These are phyloP conservation scores for Eucalyptus shirleyi DNA, from an alignment of 345 rosid species.

Conservation along the genomic window DNA sequence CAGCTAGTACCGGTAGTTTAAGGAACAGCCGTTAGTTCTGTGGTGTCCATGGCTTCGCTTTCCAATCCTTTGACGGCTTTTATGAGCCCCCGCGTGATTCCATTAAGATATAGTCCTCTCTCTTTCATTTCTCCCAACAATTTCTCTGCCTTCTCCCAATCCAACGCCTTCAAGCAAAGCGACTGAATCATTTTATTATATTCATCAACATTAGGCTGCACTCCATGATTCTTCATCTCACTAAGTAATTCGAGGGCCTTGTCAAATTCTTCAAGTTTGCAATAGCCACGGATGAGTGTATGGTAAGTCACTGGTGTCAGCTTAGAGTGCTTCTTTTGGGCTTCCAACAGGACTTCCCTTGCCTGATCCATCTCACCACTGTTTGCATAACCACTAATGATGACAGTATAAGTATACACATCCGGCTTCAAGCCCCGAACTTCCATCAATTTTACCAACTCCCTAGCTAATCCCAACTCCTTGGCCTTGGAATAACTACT, in stretches of 20 bases:
- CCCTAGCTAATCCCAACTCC: conserved; percentile 44
- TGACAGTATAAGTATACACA: conserved; percentile 61
- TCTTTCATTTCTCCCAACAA: conserved; percentile 52
- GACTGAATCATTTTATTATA: conserved; percentile 75
- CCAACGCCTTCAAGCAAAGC: conserved; percentile 64
- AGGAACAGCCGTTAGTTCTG: conserved; percentile 6
- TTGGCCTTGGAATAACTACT: conserved; percentile 45
- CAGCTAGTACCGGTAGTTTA: background rate
- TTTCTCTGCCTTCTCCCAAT: conserved; percentile 68
- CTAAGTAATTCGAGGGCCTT: conserved; percentile 50
- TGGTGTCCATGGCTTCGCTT: conserved; percentile 20
- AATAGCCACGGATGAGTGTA: conserved; percentile 64
- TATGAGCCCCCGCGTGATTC: conserved; percentile 56
- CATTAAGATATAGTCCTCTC: conserved; percentile 60
- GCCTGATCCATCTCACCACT: conserved; percentile 78
- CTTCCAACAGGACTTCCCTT: conserved; percentile 35
- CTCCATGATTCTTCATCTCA: conserved; percentile 64
- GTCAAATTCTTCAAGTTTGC: conserved; percentile 68
- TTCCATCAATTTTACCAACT: conserved; percentile 57
- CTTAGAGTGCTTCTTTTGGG: conserved; percentile 61
- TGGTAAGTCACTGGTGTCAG: conserved; percentile 66
- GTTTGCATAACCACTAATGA: conserved; percentile 65
- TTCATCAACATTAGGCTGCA: conserved; percentile 55
- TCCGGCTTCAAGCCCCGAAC: conserved; percentile 73
- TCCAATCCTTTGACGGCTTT: conserved; percentile 76